A percentile compares a stretch with the other conserved stretches of the same genome.
These are phyloP conservation scores for Phylloporus sp. DNA, from an alignment of 1,284 basidiomycete genomes.

Conservation along the genomic window DNA sequence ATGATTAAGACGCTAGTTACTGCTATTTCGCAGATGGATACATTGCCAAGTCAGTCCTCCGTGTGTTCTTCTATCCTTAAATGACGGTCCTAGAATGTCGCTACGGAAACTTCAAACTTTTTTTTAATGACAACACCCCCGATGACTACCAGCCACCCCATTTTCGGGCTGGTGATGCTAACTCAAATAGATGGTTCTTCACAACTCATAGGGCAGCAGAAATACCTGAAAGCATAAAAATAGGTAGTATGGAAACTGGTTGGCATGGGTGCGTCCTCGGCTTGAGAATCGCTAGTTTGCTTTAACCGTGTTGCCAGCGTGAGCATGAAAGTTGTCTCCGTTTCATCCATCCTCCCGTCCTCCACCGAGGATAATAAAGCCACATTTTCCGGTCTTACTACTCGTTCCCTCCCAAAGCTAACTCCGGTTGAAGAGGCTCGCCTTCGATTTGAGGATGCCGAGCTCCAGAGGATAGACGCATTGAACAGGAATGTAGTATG, in stretches of 20 bases:
- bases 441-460: conserved; percentile 59
- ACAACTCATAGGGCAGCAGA: conserved; percentile 75
- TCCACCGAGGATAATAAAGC: conserved; percentile 65
- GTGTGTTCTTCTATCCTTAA: neutral
- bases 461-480: conserved; percentile 60
- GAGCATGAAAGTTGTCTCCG: conserved; percentile 72
- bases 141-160: conserved; percentile 79
- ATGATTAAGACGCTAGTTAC: conserved; percentile 78
- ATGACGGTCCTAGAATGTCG: conserved; percentile 62
- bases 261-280: conserved; percentile 66
- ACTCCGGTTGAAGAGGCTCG: conserved; percentile 65
- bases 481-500: conserved; percentile 53
- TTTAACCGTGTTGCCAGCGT: conserved; percentile 53
- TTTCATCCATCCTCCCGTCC: conserved; percentile 76
- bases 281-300: neutral
- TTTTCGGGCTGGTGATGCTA: conserved; percentile 71
- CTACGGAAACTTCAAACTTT: conserved; percentile 84
- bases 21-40: conserved; percentile 78
- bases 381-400: conserved; percentile 60
- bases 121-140: conserved; percentile 79
- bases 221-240: conserved; percentile 71
- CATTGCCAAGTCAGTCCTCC: conserved; percentile 67
- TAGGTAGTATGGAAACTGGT: conserved; percentile 73
- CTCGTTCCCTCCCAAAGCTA: conserved; percentile 47
- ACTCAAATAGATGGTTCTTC: conserved; percentile 78